Conservation (phyloP, 108 stramenopile species). For the Skeletonema marinoi region DNA sequence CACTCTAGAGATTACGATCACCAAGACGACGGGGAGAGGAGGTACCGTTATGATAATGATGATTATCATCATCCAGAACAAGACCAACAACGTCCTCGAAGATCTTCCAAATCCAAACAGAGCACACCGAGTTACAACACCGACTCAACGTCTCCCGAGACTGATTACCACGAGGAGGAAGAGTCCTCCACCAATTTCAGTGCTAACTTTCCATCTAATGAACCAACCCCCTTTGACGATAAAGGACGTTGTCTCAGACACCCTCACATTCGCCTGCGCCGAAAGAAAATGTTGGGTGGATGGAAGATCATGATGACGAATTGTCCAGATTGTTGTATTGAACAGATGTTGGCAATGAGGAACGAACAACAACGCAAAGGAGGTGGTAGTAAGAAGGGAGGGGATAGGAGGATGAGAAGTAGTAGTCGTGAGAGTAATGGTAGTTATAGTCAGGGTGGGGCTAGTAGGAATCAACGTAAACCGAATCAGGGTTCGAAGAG, state of each 20-base stretch:
- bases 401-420: neutral
- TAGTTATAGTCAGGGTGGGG: neutral
- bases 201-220: neutral
- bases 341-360: constrained; percentile 43
- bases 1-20: neutral
- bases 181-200: neutral
- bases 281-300: constrained; percentile 47
- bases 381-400: neutral
- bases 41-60: no score
- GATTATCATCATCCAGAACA: neutral
- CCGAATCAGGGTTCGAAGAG: neutral
- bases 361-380: neutral
- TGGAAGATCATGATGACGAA: constrained; percentile 47
- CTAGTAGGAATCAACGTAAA: neutral
- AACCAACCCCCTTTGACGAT: constrained; percentile 29
- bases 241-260: constrained; percentile 40
- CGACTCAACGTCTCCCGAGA: neutral
- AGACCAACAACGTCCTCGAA: constrained; percentile 1
- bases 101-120: constrained; percentile 1
- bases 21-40: neutral
- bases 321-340: constrained; percentile 51
- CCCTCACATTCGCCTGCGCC: constrained; percentile 38
- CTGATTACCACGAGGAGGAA: neutral
- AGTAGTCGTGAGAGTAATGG: neutral
- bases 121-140: neutral